Evolutionary conservation across 192 early-diverging fungal species (phyloP).

Genomic region (Gonapodya prolifera): DNA sequence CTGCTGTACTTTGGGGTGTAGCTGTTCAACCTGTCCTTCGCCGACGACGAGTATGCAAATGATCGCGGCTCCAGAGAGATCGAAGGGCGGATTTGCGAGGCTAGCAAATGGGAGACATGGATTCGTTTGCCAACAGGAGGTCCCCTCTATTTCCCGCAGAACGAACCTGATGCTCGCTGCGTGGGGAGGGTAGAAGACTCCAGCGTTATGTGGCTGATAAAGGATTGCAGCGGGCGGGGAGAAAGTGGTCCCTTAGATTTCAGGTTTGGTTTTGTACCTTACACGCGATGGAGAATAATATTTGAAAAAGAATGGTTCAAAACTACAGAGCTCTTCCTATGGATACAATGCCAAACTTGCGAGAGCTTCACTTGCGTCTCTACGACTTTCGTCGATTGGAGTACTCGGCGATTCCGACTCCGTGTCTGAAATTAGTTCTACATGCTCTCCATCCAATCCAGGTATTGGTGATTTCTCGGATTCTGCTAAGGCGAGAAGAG

Average conservation of each 20-base stretch:
- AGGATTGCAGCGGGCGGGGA: not conserved
- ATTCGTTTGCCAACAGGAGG: not conserved
- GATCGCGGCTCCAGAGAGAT: not conserved
- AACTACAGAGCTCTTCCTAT: too few species aligned
- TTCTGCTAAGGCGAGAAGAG: too few species aligned
- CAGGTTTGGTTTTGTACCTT: not conserved
- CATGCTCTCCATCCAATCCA: too few species aligned
- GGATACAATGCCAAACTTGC: too few species aligned
- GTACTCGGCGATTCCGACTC: too few species aligned
- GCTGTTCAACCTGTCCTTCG: not conserved
- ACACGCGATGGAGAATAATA: not conserved
- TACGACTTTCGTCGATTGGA: too few species aligned
- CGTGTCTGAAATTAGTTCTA: too few species aligned
- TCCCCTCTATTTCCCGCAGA: too few species aligned
- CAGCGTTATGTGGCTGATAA: not conserved
- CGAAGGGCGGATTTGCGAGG: not conserved
- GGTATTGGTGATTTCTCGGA: too few species aligned
- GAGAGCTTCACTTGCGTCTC: too few species aligned
- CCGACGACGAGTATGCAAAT: not conserved
- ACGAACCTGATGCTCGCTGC: not conserved
- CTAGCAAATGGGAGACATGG: not conserved
- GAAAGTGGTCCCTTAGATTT: not conserved
- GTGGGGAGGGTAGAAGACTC: not conserved
- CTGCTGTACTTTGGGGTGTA: not conserved
- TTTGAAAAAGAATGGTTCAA: too few species aligned